These are phyloP conservation scores for Acer negundo DNA, from an alignment of 345 rosid species.

Conservation along the genomic window DNA sequence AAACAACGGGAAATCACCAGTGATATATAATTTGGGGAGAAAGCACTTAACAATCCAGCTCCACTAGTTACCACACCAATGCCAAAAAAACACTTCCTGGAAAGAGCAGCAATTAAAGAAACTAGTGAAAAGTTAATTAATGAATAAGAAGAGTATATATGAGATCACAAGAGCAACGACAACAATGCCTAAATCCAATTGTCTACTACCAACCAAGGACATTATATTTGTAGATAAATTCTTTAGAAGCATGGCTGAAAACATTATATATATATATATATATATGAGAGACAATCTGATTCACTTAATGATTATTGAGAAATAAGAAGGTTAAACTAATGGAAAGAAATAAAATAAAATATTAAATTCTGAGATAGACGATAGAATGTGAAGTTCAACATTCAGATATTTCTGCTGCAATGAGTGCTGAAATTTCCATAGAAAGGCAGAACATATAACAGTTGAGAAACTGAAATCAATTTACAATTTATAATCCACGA, in stretches of 20 bases:
- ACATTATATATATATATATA: too few relatives aligned
- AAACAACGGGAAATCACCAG: constrained; percentile 43
- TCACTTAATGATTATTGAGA: not conserved
- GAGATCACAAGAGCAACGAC: not conserved
- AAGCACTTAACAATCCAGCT: constrained; percentile 59
- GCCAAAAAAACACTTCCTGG: constrained; percentile 55
- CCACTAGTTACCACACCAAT: constrained; percentile 45
- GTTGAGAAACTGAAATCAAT: not conserved
- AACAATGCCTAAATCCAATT: not conserved
- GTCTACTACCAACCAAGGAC: constrained; percentile 5
- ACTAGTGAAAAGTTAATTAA: not conserved
- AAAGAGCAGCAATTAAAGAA: constrained; percentile 6
- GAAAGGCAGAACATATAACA: too few relatives aligned
- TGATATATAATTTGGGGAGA: constrained; percentile 46
- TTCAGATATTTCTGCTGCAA: too few relatives aligned
- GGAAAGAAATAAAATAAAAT: not conserved
- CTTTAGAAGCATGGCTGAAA: not conserved
- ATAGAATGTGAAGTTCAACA: not conserved
- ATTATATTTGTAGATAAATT: not conserved
- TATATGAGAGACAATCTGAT: not conserved
- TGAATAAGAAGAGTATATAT: not conserved
- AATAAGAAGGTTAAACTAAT: not conserved
- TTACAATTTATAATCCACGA: not conserved
- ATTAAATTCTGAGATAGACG: not conserved
- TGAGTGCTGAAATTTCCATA: too few relatives aligned